Evolutionary conservation across 129 eudicot species (phyloP), one percentile per base, ranked within the genome.

Genomic region (Helianthus tuberosus): DNA sequence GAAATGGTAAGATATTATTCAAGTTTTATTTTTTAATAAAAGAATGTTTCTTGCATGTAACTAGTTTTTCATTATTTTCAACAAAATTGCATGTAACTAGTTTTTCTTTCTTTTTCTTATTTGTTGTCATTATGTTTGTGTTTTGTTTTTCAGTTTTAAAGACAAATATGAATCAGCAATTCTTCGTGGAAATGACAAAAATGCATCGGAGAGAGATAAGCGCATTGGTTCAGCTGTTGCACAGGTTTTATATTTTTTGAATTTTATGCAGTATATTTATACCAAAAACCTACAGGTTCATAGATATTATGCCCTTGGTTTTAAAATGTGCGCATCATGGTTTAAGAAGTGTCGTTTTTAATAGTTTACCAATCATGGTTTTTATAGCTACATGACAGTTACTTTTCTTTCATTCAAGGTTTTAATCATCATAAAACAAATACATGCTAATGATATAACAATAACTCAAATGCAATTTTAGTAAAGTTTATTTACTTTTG

Each of bases 191-290:
- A 95, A 95, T 69, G 97, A 95, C 43, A 95, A 95, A 81, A 89
- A 85, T 66, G 99, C 97, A 1, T 86, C 94, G 66, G 96, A 91
- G 62, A 82, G 99, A 81, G 97, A 95, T 64, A 95, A 91, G 79
- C 86, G 87, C 17, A 81, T 91, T 83, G 97, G 99, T 80, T 91
- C 99, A 50, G 84, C 91, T 51, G 97, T 91, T 71, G 99, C 99
- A 57, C 91, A 95, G 93, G 99, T 95, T 84, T 79, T 16, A 25
- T 0, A 3, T 14, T 68, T 57, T 16, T 52, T 23, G 12, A 39
- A 59, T 58, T 54, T 27, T 68, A 7, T 51, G 5, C 14, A 48
- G 39, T 75, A 23, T 62, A 27, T 66, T n/a, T 68, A 2, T 11
- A 13, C 47, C 48, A 52, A 65, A 23, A 13, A 44, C 14, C 68